Percentiles rank a stretch among this genome's conserved stretches.
These are phyloP conservation scores for Yarrowia sp. DNA, from an alignment of 805 yeast genomes.

Conservation along the genomic window DNA sequence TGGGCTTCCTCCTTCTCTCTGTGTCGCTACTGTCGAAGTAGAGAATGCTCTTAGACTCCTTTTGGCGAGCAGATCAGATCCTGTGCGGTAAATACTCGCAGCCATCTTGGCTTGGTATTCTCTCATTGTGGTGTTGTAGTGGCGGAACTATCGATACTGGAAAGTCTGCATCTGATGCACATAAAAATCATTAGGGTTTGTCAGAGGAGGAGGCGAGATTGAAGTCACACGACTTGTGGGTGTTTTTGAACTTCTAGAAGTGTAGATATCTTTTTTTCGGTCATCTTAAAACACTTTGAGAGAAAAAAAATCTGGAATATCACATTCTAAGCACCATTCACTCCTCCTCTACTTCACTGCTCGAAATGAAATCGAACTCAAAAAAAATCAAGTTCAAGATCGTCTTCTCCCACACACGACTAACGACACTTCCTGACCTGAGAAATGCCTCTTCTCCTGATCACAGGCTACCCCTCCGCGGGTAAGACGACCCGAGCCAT, in stretches of 20 bases:
- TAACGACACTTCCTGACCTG: neutral
- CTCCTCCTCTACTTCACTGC: neutral
- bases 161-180: slow-evolving; percentile 18
- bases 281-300: too few species aligned
- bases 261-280: too few species aligned
- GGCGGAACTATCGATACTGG: neutral
- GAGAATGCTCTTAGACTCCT: neutral
- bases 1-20: neutral
- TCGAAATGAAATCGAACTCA: neutral
- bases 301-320: too few species aligned
- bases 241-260: too few species aligned
- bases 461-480: slow-evolving; percentile 81
- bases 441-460: slow-evolving; percentile 78
- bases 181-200: neutral
- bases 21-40: neutral
- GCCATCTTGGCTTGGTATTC: slow-evolving; percentile 2
- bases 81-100: neutral
- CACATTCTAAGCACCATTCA: too few species aligned
- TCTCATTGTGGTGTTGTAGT: slow-evolving; percentile 1
- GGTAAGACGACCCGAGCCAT: slow-evolving; percentile 80
- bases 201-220: too few species aligned
- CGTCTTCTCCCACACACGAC: neutral
- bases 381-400: neutral
- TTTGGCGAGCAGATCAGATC: neutral
- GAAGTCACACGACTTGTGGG: too few species aligned